Evolutionary conservation across 2,329 filamentous ascomycete genomes (phyloP).

Genomic region (Clarireedia monteithiana): DNA sequence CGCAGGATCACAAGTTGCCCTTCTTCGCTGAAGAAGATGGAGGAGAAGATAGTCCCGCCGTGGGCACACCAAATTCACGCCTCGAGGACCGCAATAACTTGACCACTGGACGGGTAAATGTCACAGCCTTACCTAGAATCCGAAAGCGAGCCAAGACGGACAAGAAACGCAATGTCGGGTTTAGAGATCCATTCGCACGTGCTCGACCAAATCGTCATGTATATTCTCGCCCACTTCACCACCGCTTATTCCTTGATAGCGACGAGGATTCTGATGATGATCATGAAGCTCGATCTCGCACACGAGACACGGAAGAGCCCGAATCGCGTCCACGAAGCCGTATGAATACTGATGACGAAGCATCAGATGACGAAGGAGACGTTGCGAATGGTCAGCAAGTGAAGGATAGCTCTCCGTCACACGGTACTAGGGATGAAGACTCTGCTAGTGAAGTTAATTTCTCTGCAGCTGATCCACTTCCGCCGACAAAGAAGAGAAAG

Average conservation of each 20-base stretch:
- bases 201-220: conserved; percentile 58
- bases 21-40: conserved; percentile 50
- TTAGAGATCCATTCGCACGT: conserved; percentile 60
- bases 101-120: conserved; percentile 44
- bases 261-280: conserved; percentile 80
- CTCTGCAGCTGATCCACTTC: conserved; percentile 48
- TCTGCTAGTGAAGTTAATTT: conserved; percentile 68
- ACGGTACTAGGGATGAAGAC: conserved; percentile 50
- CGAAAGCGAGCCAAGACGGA: conserved; percentile 44
- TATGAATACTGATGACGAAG: conserved; percentile 53
- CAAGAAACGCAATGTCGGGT: conserved; percentile 52
- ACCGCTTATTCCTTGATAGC: conserved; percentile 67
- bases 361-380: conserved; percentile 27
- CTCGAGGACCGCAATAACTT: conserved; percentile 42
- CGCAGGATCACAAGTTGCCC: conserved; percentile 50
- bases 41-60: conserved; percentile 49
- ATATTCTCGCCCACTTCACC: conserved; percentile 61
- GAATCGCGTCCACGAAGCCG: conserved; percentile 78
- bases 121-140: conserved; percentile 65
- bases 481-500: conserved; percentile 62
- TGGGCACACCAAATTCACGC: conserved; percentile 58
- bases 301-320: conserved; percentile 75
- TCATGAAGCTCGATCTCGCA: conserved; percentile 50
- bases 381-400: conserved; percentile 11
- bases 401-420: conserved; percentile 23